These are phyloP conservation scores for Phlebopus sp. DNA, from an alignment of 1,284 basidiomycete species.

Conservation along the genomic window DNA sequence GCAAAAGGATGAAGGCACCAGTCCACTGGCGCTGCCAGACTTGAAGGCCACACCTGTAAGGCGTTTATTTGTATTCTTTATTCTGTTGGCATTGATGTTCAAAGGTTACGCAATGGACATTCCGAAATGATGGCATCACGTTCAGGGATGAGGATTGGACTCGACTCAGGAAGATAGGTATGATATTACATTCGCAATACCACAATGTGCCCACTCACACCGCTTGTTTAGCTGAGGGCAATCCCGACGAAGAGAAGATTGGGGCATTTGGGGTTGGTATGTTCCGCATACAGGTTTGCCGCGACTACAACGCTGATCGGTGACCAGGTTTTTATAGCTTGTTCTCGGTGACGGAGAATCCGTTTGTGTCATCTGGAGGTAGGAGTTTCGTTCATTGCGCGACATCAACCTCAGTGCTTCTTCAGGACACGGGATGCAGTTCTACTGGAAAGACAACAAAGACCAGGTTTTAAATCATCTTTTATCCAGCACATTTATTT, in stretches of 20 bases:
- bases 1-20: slow-evolving; percentile 3
- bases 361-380: slow-evolving; percentile 89
- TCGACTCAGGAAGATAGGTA: slow-evolving; percentile 84
- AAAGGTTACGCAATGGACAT: slow-evolving; percentile 72
- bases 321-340: slow-evolving; percentile 71
- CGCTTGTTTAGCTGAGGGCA: slow-evolving; percentile 65
- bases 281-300: slow-evolving; percentile 20
- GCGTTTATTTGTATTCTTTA: not conserved
- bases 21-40: slow-evolving; percentile 45
- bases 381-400: slow-evolving; percentile 10
- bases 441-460: slow-evolving; percentile 94
- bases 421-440: slow-evolving; percentile 87
- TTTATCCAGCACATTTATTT: not conserved
- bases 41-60: slow-evolving; percentile 54
- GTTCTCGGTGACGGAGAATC: slow-evolving; percentile 88
- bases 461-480: slow-evolving; percentile 55
- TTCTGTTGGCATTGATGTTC: slow-evolving; percentile 19
- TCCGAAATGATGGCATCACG: slow-evolving; percentile 83
- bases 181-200: slow-evolving; percentile 17
- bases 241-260: slow-evolving; percentile 82
- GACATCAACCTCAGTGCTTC: not conserved
- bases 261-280: slow-evolving; percentile 82
- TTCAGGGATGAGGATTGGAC: slow-evolving; percentile 88
- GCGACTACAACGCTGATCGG: not conserved
- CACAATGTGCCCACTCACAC: not conserved